Percentiles rank a stretch among this genome's conserved stretches.
Evolutionary conservation across 306 rosid species (phyloP).

Genomic region (Casuarina cunninghamiana): DNA sequence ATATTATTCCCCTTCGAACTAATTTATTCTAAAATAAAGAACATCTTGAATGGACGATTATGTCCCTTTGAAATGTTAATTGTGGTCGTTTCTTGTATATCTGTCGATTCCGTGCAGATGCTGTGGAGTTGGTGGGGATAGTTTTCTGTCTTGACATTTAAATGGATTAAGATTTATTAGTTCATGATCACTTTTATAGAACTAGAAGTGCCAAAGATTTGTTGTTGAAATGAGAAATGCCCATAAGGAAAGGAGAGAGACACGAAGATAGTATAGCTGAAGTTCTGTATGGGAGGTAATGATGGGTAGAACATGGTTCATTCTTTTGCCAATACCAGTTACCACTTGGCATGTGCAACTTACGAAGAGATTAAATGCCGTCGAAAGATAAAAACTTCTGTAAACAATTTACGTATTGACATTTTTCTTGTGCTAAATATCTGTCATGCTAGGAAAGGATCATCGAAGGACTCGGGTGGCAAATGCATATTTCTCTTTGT

Average conservation of each 20-base stretch:
- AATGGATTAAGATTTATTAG: conserved; percentile 2
- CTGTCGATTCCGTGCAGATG: conserved; percentile 1
- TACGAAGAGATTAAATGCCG: background rate
- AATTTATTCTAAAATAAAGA: background rate
- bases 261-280: background rate
- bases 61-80: background rate
- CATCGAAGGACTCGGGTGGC: conserved; percentile 90
- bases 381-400: background rate
- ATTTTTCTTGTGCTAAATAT: conserved; percentile 20
- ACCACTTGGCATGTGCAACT: background rate
- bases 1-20: background rate
- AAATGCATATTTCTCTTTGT: conserved; percentile 90
- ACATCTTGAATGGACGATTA: background rate
- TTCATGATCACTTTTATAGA: background rate
- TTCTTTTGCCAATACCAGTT: background rate
- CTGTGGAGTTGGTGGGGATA: conserved; percentile 25
- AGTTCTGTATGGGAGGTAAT: background rate
- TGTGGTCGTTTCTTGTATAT: background rate
- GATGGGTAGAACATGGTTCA: background rate
- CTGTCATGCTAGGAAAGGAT: conserved; percentile 68
- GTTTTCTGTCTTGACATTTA: conserved; percentile 4
- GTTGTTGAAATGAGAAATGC: background rate
- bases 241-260: background rate
- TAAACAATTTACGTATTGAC: conserved; percentile 27
- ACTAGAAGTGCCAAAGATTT: conserved; percentile 5